Evolutionary conservation across 257 asterid genomes (phyloP).

Genomic region (Solanum verrucosum): DNA sequence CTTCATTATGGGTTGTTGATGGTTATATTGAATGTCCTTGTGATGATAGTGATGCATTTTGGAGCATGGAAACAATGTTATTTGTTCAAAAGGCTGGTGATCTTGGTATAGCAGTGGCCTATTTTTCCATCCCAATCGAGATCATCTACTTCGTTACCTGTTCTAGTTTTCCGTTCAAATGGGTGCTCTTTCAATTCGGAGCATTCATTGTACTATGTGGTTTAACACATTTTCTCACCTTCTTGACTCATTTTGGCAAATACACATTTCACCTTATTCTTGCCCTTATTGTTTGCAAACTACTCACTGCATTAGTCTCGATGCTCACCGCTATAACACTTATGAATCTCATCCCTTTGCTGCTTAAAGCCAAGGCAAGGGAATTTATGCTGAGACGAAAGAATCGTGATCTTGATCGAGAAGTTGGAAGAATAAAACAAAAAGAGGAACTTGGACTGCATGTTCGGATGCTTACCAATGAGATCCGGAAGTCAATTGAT

Average conservation of each 20-base stretch:
- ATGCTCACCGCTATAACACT: constrained; percentile 84
- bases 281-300: constrained; percentile 70
- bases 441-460: constrained; percentile 75
- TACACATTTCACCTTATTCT: constrained; percentile 77
- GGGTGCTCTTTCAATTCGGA: constrained; percentile 83
- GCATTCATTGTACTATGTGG: constrained; percentile 90
- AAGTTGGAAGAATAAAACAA: constrained; percentile 63
- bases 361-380: constrained; percentile 74
- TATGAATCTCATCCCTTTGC: constrained; percentile 58
- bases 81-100: constrained; percentile 77
- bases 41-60: constrained; percentile 65
- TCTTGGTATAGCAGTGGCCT: constrained; percentile 85
- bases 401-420: constrained; percentile 79
- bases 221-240: constrained; percentile 87
- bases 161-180: constrained; percentile 74
- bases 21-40: constrained; percentile 55
- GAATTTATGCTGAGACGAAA: constrained; percentile 72
- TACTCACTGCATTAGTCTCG: constrained; percentile 79
- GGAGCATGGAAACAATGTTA: constrained; percentile 54
- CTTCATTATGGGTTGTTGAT: constrained; percentile 32
- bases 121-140: constrained; percentile 93
- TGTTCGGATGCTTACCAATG: constrained; percentile 91
- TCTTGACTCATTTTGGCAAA: constrained; percentile 90
- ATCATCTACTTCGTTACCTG: constrained; percentile 81
- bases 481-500: constrained; percentile 86